Evolutionary conservation across 306 rosid genomes (phyloP), one percentile per base, ranked within the genome.

Genomic region (Phaseolus lunatus): DNA sequence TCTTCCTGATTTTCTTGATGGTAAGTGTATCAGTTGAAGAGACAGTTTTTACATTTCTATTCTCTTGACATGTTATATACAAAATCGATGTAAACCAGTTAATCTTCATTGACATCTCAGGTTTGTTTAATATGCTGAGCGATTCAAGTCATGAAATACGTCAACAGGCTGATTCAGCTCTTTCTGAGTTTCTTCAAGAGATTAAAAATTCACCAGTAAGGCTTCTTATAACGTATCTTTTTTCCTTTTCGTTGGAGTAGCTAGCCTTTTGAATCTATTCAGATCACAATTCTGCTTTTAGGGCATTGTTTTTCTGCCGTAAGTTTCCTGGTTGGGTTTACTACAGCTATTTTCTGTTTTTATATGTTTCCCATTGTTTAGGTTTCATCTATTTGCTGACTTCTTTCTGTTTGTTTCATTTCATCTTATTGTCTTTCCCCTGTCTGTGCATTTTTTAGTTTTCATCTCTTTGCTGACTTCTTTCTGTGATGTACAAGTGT

Each of bases 151-250:
- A 90, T 89, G 97, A 95, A 89, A 92, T 92, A 67, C 90, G 97
- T 56, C 97, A 95, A 73, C 99, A 95, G 77, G 97, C 99, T 79
- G 99, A 95, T 88, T 95, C 97, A 37, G 99, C 99, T 80, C 99
- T 95, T 54, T 88, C 97, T 1, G 99, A 95, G 87, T 95, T 95
- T 86, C 99, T 95, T 70, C 97, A 95, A 78, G 99, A 95, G 89
- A 95, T 95, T 81, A 92, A 92, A 78, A 89, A 85, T 86, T 95
- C 99, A 59, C 97, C 97, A 90, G 99, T 95, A 92, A 95, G 99
- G 81, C 67, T 73, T 86, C 57, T 83, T 48, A 67, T 77, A 24
- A 75, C 72, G 44, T 72, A 54, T 41, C 27, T 35, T 16, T 49
- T 64, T 64, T 35, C 41, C 22, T 23, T 76, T 50, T 22, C 73